These are phyloP conservation scores for Alternaria triticimaculans DNA, from an alignment of 2,329 filamentous ascomycete genomes.

Conservation along the genomic window DNA sequence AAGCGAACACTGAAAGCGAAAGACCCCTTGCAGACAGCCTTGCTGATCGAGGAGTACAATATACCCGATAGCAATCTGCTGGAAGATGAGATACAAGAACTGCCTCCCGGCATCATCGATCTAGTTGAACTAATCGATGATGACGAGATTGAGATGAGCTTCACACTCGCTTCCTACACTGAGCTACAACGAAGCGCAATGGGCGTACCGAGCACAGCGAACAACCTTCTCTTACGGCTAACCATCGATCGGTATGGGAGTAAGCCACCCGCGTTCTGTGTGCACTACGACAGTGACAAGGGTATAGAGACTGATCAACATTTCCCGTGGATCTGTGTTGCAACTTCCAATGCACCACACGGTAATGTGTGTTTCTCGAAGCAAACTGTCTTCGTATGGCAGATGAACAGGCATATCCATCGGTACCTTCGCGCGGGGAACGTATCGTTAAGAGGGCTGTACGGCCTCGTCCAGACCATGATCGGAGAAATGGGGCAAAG, in stretches of 20 bases:
- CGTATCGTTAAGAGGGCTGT: conserved; percentile 19
- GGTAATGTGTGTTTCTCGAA: conserved; percentile 25
- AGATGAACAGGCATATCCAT: conserved; percentile 31
- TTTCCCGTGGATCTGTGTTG: conserved; percentile 24
- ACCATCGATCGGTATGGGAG: conserved; percentile 14
- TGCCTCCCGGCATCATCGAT: conserved; percentile 31
- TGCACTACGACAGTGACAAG: conserved; percentile 36
- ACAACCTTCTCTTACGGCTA: conserved; percentile 34
- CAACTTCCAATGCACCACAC: conserved; percentile 17
- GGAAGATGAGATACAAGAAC: conserved; percentile 34
- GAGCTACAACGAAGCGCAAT: conserved; percentile 35
- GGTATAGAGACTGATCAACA: conserved; percentile 22
- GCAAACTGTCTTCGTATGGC: conserved; percentile 30
- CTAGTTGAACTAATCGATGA: conserved; percentile 33
- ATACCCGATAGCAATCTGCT: conserved; percentile 30
- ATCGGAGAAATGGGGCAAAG: conserved; percentile 17
- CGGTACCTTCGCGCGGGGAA: conserved; percentile 13
- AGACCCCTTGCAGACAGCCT: conserved; percentile 36
- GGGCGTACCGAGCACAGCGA: conserved; percentile 29
- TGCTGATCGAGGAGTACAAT: conserved; percentile 32
- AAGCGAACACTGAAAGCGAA: conserved; percentile 28
- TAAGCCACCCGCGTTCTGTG: conserved; percentile 31
- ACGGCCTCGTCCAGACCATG: conserved; percentile 17
- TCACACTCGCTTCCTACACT: conserved; percentile 30
- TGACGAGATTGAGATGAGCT: conserved; percentile 38